Evolutionary conservation across 1,139 yeast species (phyloP), one percentile per base, ranked within the genome.

Genomic region (Pneumocystis murina): DNA sequence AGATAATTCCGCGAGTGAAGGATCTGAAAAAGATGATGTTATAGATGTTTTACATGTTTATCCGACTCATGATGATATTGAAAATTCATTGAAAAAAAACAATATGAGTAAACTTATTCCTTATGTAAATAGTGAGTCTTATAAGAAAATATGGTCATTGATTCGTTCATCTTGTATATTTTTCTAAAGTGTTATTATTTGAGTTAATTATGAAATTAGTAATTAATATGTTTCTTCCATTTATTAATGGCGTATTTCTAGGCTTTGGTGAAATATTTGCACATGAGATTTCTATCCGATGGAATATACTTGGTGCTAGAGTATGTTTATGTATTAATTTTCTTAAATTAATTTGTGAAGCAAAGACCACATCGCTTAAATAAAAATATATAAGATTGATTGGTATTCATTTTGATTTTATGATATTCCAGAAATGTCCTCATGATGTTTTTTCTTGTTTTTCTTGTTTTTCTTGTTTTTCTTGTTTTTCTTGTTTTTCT

Each of bases 221-320:
- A 2, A 84, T 92, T 68, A 91, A 92, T 70, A 75, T 91, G 69
- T 74, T 90, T 3, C 76, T 92, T 62, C 98, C 98, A 1, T 90
- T 92, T 71, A 78, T 92, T 67, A 92, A 92, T 72, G 98, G 98
- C 12, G 78, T 92, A 77, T 91, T 91, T 96, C 80, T 92, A 66
- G 98, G 98, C 0, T 89, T 91, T 74, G 98, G 98, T 0, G 98
- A 92, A 76, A 85, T 92, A 33, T 78, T 88, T 68, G 98, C 97
- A 17, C 97, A 91, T 72, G 97, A 92, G 72, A 77, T 91, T 61
- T 95, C 96, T 10, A 87, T 87, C 77, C 79, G 80, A 64, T 86
- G 83, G 76, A 84, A 87, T 61, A 87, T 94, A 89, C 72, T 80
- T 8, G 91, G 92, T 3, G 94, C 95, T 14, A 78, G 80, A 69